Evolutionary conservation across 352 stramenopile genomes (phyloP), one percentile per base, ranked within the genome.

Genomic region (Globisporangium spinosum): DNA sequence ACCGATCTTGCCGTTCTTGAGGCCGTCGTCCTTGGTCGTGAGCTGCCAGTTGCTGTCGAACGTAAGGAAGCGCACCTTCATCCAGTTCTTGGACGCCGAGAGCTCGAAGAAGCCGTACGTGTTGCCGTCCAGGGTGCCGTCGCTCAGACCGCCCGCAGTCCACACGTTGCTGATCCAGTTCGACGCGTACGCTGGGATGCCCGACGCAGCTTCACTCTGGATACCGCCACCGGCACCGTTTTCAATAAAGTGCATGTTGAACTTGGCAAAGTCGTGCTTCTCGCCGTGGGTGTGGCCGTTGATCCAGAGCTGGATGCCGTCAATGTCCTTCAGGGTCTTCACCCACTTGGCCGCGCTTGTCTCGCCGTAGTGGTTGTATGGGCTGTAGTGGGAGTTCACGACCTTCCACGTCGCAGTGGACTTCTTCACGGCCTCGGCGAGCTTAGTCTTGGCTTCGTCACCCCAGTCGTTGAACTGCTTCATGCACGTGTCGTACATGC

Each of bases 351-450:
- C 74, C 77, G 84, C 84, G 45, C 77, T 76, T 5, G 58, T 51
- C n/a, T 79, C 73, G 20, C 81, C 76, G 64, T 89, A 89, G 74
- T 94, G 86, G 59, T 83, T 77, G 60, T 90, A 87, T 1, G 87
- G 83, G 2, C 72, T 87, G 76, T 94, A 94, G 75, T 93, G 87
- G 43, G 77, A 87, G 70, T 94, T 94, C 58, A 95, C 82, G 45
- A 95, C 82, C 74, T 95, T 95, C 82, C 85, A 94, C 40, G 83
- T 89, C 2, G 87, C 87, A 15, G 61, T 92, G 5, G 87, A 94
- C 55, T 75, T 68, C 12, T 79, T 76, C 3, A 82, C 75, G 15
- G 88, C 72, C 20, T 71, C 67, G 0, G 73, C 72, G 9, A 92
- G 72, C 58, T 90, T 76, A 54, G 71, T 78, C 3, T 79, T 75